phyloP scores from a whole-genome alignment of 768 basidiomycete species.

The Leccinum subtestaceum region DNA sequence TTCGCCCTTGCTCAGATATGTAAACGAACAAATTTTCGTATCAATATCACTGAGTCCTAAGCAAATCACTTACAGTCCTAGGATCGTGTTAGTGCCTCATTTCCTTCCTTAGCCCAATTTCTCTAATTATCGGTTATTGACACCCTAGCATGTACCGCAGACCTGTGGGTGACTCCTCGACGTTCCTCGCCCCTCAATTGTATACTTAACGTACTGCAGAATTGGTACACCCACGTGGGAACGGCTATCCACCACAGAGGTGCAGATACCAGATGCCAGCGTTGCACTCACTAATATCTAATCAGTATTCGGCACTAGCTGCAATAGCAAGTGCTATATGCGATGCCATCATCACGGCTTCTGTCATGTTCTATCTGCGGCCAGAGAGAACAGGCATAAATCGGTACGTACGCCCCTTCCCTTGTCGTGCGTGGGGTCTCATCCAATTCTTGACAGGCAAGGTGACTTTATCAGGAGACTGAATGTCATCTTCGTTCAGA shows the following conservation, averaged over 20 bases:
- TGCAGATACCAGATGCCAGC: neutral
- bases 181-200: neutral
- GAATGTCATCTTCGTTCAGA: slow-evolving; percentile 16
- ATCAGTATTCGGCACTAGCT: slow-evolving; percentile 9
- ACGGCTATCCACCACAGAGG: slow-evolving; percentile 6
- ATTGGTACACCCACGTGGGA: slow-evolving; percentile 7
- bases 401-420: slow-evolving; percentile 7
- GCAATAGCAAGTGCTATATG: slow-evolving; percentile 20
- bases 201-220: slow-evolving; percentile 1
- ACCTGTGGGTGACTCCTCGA: slow-evolving; percentile 5
- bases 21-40: neutral
- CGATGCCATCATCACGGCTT: slow-evolving; percentile 18
- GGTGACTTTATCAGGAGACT: slow-evolving; percentile 14
- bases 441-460: neutral
- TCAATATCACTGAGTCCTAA: neutral
- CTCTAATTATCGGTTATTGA: neutral
- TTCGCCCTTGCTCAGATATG: slow-evolving; percentile 11
- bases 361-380: slow-evolving; percentile 16
- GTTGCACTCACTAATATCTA: neutral
- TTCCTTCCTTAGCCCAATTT: neutral
- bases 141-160: slow-evolving; percentile 1
- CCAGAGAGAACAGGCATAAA: slow-evolving; percentile 7
- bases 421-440: neutral
- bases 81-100: slow-evolving; percentile 13
- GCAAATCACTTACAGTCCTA: slow-evolving; percentile 2